Conservation (phyloP, 2,329 filamentous ascomycete genomes). For the Scleromitrula shiraiana region DNA sequence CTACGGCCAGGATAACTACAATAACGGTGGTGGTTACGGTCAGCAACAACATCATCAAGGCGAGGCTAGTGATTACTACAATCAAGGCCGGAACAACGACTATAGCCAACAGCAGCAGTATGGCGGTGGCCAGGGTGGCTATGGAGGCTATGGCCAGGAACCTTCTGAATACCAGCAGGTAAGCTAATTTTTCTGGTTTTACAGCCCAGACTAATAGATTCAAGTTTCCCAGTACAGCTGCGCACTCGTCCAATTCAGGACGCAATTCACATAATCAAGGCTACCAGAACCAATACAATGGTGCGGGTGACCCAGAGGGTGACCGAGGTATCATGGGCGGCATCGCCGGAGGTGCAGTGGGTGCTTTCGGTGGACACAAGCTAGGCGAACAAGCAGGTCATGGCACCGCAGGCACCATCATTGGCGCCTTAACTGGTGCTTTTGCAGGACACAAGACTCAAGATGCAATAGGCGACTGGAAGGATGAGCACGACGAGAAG, state of each 20-base stretch:
- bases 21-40: not conserved
- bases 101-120: not conserved
- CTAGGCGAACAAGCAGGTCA: not conserved
- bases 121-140: not conserved
- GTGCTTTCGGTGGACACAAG: not conserved
- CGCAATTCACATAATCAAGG: not conserved
- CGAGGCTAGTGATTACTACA: not conserved
- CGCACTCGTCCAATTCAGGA: not conserved
- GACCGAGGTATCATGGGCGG: not conserved
- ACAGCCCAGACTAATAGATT: not conserved
- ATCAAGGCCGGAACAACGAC: not conserved
- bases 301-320: not conserved
- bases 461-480: not conserved
- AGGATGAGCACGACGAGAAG: not conserved
- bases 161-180: not conserved
- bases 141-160: not conserved
- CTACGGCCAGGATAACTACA: not conserved
- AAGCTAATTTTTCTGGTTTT: not conserved
- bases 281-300: not conserved
- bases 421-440: not conserved
- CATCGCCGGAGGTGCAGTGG: not conserved
- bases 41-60: not conserved
- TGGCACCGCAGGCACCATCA: not conserved
- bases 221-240: not conserved
- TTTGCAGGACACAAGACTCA: not conserved